Evolutionary conservation across 768 basidiomycete species (phyloP), one percentile per base, ranked within the genome.

Genomic region (Cystofilobasidium capitatum): DNA sequence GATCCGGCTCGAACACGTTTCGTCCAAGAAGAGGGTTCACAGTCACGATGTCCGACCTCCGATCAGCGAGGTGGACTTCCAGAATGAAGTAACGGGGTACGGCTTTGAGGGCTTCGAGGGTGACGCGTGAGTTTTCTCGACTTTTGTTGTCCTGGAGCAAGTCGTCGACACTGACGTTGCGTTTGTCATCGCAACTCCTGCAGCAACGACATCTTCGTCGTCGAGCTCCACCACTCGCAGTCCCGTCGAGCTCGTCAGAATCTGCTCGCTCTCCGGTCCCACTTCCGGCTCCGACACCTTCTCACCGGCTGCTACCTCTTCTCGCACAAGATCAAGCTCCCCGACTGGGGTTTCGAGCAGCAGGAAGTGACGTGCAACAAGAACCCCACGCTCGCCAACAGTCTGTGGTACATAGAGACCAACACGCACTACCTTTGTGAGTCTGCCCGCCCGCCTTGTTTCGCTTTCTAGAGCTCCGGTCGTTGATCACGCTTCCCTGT

Each of bases 291-390:
- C 55, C 80, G 86, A 63, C 96, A 99, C 77, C 80, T 83, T 22
- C 80, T 93, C 71, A 88, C 89, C 0, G 92, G 93, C 0, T 99
- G 96, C 76, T 98, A 96, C 76, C 82, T 99, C 42, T 99, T 98
- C 81, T 91, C 89, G 29, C 96, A 99, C 79, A 96, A 96, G 77
- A 88, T 97, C 73, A 98, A 98, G 78, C 79, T 99, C 0, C 96
- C 96, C 0, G 89, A 96, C 6, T 99, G 96, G 96, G 96, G 85
- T 0, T 99, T 82, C 72, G 96, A 97, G 75, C 96, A 99, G 77
- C 96, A 99, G 76, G 96, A 99, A 74, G 96, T 99, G 61, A 98
- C 96, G 0, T 99, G 96, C 78, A 99, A 99, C 79, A 98, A 92
- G 82, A 94, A 98, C 72, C 93, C 96, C 16, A 87, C 87, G 31